Base-by-base conservation (phyloP, 139 green algal genomes). In the Chlorella sp. region DNA sequence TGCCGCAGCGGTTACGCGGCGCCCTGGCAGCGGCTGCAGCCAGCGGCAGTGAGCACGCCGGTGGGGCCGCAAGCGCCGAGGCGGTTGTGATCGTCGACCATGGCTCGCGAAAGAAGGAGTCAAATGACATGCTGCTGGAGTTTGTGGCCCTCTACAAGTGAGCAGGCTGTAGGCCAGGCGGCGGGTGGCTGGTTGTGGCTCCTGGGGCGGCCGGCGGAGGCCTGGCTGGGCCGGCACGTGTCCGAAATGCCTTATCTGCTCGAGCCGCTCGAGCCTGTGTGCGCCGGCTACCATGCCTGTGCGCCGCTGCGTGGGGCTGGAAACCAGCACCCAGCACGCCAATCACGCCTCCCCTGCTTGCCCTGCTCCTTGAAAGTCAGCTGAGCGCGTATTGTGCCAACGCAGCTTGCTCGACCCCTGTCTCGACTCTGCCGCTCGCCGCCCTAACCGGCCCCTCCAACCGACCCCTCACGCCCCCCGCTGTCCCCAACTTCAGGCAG, bases 1-100 rank as follows among this genome's bases (percentile, higher is more conserved):
- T 14, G 58, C 58, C 4, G 58, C 58, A 65, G 69, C 11, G 36
- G 26, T 34, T 38, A n/a, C 36, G 3, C 69, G 38, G 36, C 19
- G 36, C 8, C 69, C 41, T 4, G 24, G 7, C 22, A 28, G 58
- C 28, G 2, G 70, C 70, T 38, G 70, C 38, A 54, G 54, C 36
- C 13, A 22, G 36, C 9, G 38, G 24, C 51, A 11, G 3, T 16
- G n/a, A 51, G 16, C n/a, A 24, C 36, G 60, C 30, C 34, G 34
- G 5, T 26, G 19, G 69, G 2, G 38, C 17, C 5, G 82, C 82
- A 78, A 54, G 54, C 5, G 30, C 54, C 28, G 67, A n/a, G 74
- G 77, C 9, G 48, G 80, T 99, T 9, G 92, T 99, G 3, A 91
- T 99, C 7, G 95, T 98, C 20, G 96, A 98, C 85, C 96, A 99